Evolutionary conservation across 1,284 basidiomycete genomes (phyloP).

Genomic region (Moesziomyces globuligerus): DNA sequence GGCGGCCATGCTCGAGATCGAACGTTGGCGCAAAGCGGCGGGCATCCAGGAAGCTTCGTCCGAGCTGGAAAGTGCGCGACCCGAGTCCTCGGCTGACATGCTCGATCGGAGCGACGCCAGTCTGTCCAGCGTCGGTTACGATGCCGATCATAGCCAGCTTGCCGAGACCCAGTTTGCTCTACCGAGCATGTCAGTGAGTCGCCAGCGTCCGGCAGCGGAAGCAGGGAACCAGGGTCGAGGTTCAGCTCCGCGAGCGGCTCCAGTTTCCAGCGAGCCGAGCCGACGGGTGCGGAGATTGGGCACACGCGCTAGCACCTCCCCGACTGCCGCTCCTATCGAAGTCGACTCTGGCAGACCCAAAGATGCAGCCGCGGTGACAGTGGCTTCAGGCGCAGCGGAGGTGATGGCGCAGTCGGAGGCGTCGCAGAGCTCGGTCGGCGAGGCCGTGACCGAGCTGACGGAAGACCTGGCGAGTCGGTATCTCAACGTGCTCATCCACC

Average conservation of each 20-base stretch:
- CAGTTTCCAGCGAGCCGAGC: too few species aligned
- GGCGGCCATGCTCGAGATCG: conserved; percentile 45
- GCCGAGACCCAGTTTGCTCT: conserved; percentile 23
- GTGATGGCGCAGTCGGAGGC: neutral
- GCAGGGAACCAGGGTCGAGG: too few species aligned
- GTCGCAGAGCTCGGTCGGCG: conserved; percentile 10
- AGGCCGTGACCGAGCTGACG: conserved; percentile 11
- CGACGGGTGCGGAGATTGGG: too few species aligned
- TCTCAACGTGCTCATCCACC: conserved; percentile 47
- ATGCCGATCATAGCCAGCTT: conserved; percentile 43
- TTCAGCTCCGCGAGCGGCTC: too few species aligned
- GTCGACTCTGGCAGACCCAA: too few species aligned
- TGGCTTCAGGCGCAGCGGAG: too few species aligned
- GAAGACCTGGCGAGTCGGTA: conserved; percentile 38
- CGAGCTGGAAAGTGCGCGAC: conserved; percentile 8
- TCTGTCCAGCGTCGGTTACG: conserved; percentile 25
- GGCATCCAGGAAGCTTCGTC: conserved; percentile 19
- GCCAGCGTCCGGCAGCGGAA: too few species aligned
- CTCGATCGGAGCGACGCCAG: conserved; percentile 10
- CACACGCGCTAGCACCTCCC: too few species aligned
- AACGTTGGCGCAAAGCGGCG: conserved; percentile 34
- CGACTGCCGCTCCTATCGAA: too few species aligned
- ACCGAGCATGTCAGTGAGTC: neutral
- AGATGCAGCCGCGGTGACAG: too few species aligned
- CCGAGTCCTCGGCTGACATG: conserved; percentile 10